These are phyloP conservation scores for Barnettozyma siamensis DNA, from an alignment of 805 yeast genomes.

Conservation along the genomic window DNA sequence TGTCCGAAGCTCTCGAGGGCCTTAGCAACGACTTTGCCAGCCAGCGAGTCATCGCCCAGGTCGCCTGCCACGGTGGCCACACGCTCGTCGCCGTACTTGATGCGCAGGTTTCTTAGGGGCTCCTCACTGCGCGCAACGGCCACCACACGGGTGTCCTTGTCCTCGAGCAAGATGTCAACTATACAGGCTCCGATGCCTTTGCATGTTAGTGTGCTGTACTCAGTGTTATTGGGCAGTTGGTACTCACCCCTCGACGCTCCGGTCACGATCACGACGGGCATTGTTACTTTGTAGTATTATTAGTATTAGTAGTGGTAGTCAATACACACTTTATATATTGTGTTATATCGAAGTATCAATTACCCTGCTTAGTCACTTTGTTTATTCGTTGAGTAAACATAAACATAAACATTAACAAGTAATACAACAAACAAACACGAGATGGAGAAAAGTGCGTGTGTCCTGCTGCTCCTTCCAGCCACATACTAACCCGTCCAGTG, in stretches of 20 bases:
- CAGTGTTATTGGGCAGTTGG: too few relatives aligned
- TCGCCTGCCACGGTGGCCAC: conserved; percentile 57
- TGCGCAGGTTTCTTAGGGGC: conserved; percentile 38
- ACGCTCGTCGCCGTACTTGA: conserved; percentile 40
- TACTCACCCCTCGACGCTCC: conserved; percentile 57
- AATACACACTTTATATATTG: too few relatives aligned
- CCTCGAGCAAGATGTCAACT: conserved; percentile 42
- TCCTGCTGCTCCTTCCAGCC: background rate
- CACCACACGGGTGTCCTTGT: conserved; percentile 40
- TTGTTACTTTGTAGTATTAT: too few relatives aligned
- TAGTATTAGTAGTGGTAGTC: too few relatives aligned
- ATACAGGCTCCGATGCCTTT: conserved; percentile 78
- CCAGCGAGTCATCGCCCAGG: conserved; percentile 38
- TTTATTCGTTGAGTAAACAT: too few relatives aligned
- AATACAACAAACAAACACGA: background rate
- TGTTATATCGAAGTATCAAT: too few relatives aligned
- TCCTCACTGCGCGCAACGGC: conserved; percentile 68
- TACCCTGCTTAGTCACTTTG: too few relatives aligned
- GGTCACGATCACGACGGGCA: conserved; percentile 43
- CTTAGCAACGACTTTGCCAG: conserved; percentile 34
- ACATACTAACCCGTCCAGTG: conserved; percentile 6
- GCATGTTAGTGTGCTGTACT: too few relatives aligned
- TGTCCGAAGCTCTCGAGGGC: conserved; percentile 48
- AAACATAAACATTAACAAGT: too few relatives aligned
- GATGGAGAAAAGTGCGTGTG: conserved; percentile 9